Base-by-base conservation (phyloP, 257 asterid species). In the Lycium ferocissimum region DNA sequence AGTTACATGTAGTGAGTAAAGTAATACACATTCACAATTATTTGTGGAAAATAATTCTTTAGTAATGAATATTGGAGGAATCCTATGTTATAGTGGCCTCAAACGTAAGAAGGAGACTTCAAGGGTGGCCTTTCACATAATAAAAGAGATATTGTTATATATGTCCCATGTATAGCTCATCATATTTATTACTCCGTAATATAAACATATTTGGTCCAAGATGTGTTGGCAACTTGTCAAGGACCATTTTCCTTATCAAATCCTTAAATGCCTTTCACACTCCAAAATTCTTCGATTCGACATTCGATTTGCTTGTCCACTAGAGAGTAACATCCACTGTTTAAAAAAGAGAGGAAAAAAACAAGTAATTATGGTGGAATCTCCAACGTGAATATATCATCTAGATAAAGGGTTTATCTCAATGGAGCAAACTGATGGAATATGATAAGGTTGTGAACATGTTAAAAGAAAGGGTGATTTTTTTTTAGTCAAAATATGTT, bases 361-460 rank as follows among this genome's bases (percentile, higher is more conserved):
- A 12, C 4, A 33, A 37, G 11, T 45, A 9, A 51, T 37, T 18
- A 59, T 75, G 78, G 53, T 73, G 37, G 61, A 3, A 61, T 84
- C 43, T 47, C 82, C 11, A 70, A 18, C 71, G 51, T 26, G 37
- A 26, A 47, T 12, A 33, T 76, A 13, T 35, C 9, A 61, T 75
- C 76, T 10, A 26, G 22, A 72, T 2, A 6, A 76, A n/a, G 20
- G 79, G n/a, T 43, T 76, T 22, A 75, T 78, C 18, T 35, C 40
- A 78, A 18, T 61, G 43, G 22, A 59, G 47, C 76, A 84, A 76
- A 84, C 61, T 53, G 20, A 45, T n/a, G 20, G 69, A 63, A 78
- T 11, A 63, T 78, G 69, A 78, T 70, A 78, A 76, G 26, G 58
- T 47, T 20, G 22, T 26, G 20, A 84, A 84, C 83, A 75, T 84